phyloP scores from a whole-genome alignment of 225 moss, liverwort and hornwort species.

The Polytrichum commune region DNA sequence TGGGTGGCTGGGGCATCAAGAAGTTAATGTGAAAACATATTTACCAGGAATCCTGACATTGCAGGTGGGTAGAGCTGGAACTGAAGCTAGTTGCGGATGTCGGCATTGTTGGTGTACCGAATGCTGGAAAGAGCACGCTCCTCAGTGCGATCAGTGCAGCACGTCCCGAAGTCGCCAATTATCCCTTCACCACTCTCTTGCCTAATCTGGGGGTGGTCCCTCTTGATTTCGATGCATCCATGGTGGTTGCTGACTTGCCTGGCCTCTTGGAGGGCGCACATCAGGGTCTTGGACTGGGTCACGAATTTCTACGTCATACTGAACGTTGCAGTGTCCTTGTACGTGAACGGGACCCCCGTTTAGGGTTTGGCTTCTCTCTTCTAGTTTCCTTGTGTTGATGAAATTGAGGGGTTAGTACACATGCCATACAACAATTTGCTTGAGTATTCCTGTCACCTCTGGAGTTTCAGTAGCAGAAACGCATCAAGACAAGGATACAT shows the following conservation, averaged over 20 bases:
- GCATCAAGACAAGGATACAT: no score
- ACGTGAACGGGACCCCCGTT: neutral
- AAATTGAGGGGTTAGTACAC: no score
- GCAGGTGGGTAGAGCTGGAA: conserved; percentile 94
- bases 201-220: conserved; percentile 96
- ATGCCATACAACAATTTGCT: no score
- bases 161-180: conserved; percentile 82
- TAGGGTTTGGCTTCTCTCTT: no score
- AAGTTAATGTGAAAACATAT: conserved; percentile 18
- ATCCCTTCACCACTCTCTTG: conserved; percentile 92
- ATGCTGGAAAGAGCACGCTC: conserved; percentile 98
- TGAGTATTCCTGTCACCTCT: no score
- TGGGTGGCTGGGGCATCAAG: conserved; percentile 6
- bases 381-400: no score
- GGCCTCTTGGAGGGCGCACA: conserved; percentile 97
- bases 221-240: conserved; percentile 77
- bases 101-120: conserved; percentile 95
- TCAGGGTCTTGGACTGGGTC: conserved; percentile 83
- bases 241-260: conserved; percentile 96
- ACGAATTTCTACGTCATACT: conserved; percentile 94
- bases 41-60: neutral
- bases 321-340: conserved; percentile 97
- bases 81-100: conserved; percentile 98
- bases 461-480: no score
- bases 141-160: conserved; percentile 90